Evolutionary conservation across 352 stramenopile genomes (phyloP).

Genomic region (Phytophthora sansomeana): DNA sequence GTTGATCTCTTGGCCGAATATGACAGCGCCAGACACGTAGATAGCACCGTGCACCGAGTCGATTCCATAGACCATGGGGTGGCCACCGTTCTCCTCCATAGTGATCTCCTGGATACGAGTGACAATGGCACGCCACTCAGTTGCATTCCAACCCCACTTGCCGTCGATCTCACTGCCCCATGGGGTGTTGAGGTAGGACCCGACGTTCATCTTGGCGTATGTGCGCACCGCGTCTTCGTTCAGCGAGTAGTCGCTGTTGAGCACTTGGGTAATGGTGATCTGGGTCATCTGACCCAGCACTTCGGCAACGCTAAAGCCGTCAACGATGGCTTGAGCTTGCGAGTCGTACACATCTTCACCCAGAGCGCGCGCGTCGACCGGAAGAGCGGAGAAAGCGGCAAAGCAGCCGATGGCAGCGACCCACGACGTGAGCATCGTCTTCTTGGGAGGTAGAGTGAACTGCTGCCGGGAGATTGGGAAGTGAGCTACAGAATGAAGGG

Average conservation of each 20-base stretch:
- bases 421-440: slow-evolving; percentile 53
- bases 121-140: slow-evolving; percentile 79
- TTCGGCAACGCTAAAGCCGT: slow-evolving; percentile 53
- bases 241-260: slow-evolving; percentile 65
- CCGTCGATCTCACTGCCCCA: slow-evolving; percentile 30
- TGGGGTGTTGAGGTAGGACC: slow-evolving; percentile 89
- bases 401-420: slow-evolving; percentile 36
- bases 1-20: slow-evolving; percentile 93
- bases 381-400: slow-evolving; percentile 27
- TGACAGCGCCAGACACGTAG: slow-evolving; percentile 80
- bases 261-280: slow-evolving; percentile 82
- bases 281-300: slow-evolving; percentile 93
- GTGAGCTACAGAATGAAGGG: slow-evolving; percentile 25
- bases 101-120: slow-evolving; percentile 82
- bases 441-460: slow-evolving; percentile 10
- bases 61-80: slow-evolving; percentile 88
- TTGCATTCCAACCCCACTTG: slow-evolving; percentile 57
- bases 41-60: slow-evolving; percentile 93
- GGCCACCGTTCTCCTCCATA: slow-evolving; percentile 62
- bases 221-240: slow-evolving; percentile 66
- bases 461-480: slow-evolving; percentile 34
- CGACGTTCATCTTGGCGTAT: slow-evolving; percentile 81
- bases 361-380: slow-evolving; percentile 18
- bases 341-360: slow-evolving; percentile 42
- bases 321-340: slow-evolving; percentile 60